A percentile compares a stretch with the other conserved stretches of the same genome.
Evolutionary conservation across 306 rosid species (phyloP).

Genomic region (Oxytropis ochrocephala): DNA sequence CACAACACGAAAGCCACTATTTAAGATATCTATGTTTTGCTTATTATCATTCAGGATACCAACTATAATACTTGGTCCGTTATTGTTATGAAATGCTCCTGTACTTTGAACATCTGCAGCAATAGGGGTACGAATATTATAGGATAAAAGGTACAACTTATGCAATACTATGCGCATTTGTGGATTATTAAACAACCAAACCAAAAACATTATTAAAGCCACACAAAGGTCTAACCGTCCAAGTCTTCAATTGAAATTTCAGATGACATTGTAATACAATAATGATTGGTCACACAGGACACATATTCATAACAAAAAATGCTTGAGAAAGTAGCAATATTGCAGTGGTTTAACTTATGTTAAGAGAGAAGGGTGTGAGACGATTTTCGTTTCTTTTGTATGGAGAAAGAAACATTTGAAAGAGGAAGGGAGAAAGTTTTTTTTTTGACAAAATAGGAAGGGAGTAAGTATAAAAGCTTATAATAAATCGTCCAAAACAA

Average conservation of each 20-base stretch:
- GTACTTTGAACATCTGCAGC: conserved; percentile 73
- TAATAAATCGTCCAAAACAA: no score
- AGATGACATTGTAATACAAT: neutral
- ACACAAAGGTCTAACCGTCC: neutral
- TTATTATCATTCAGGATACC: conserved; percentile 41
- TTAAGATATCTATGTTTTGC: conserved; percentile 38
- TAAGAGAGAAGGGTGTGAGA: neutral
- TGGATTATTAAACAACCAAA: neutral
- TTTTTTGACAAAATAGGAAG: neutral
- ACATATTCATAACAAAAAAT: no score
- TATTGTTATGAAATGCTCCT: conserved; percentile 51
- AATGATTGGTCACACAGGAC: neutral
- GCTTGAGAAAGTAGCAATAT: neutral
- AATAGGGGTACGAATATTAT: neutral
- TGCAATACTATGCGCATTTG: neutral
- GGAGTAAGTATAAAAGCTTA: no score
- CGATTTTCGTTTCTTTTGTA: neutral
- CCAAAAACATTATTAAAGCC: neutral
- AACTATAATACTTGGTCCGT: conserved; percentile 54
- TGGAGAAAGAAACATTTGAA: neutral
- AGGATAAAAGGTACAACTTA: neutral
- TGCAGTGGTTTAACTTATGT: neutral
- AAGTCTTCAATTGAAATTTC: neutral
- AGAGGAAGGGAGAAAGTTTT: neutral
- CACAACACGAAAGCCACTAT: conserved; percentile 63